phyloP scores from a whole-genome alignment of 352 stramenopile genomes.

The Globisporangium paroecandrum region DNA sequence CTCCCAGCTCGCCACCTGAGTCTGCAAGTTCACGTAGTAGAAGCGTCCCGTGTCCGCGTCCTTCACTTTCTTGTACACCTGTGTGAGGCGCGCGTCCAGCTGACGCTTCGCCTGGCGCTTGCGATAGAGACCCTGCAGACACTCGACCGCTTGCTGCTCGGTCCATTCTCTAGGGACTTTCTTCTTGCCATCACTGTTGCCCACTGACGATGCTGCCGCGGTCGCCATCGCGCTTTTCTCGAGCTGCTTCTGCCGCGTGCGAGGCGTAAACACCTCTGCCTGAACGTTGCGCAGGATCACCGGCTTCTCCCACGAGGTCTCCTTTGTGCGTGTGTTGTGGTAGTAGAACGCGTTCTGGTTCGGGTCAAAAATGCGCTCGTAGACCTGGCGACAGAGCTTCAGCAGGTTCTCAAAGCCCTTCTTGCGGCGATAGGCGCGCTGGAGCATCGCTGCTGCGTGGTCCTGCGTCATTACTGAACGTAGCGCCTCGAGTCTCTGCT shows the following conservation, averaged over 20 bases:
- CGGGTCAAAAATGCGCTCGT: constrained; percentile 70
- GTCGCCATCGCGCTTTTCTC: constrained; percentile 20
- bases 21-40: constrained; percentile 78
- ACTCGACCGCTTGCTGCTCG: constrained; percentile 37
- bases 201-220: background rate
- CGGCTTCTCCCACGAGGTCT: constrained; percentile 68
- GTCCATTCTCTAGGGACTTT: constrained; percentile 30
- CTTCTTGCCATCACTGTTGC: background rate
- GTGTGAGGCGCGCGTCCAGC: constrained; percentile 30
- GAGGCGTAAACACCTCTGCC: constrained; percentile 49
- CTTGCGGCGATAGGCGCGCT: constrained; percentile 47
- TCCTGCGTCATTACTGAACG: constrained; percentile 25
- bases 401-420: constrained; percentile 45
- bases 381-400: constrained; percentile 44
- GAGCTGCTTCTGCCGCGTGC: constrained; percentile 40
- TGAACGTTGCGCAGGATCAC: constrained; percentile 35
- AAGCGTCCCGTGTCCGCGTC: constrained; percentile 44
- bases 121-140: constrained; percentile 60
- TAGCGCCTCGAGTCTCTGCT: constrained; percentile 2
- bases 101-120: constrained; percentile 40
- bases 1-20: constrained; percentile 63
- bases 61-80: constrained; percentile 55
- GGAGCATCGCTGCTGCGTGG: constrained; percentile 48
- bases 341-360: constrained; percentile 58
- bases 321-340: constrained; percentile 73